Conservation (phyloP, 2,329 filamentous ascomycete species). For the Alternaria longipes region DNA sequence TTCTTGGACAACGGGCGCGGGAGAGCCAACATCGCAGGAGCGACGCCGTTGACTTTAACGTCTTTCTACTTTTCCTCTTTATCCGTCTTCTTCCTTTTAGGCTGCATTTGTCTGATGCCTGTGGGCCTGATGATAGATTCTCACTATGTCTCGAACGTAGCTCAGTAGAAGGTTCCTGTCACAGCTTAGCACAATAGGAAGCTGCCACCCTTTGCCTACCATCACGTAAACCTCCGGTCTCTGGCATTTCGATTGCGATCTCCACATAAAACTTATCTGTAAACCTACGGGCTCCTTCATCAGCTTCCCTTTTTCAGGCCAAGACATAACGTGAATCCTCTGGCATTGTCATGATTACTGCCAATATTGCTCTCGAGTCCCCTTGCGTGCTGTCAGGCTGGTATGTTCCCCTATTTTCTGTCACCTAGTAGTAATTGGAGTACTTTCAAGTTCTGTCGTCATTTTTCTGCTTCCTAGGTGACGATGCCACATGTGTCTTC, state of each 20-base stretch:
- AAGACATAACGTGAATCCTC: background rate
- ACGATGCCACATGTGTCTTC: background rate
- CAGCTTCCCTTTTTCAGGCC: background rate
- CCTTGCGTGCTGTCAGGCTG: background rate
- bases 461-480: background rate
- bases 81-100: slow-evolving; percentile 8
- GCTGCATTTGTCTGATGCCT: background rate
- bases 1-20: background rate
- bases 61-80: background rate
- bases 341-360: background rate
- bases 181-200: background rate
- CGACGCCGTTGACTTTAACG: background rate
- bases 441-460: background rate
- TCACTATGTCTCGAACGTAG: background rate
- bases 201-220: background rate
- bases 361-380: background rate
- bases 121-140: background rate
- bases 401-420: background rate
- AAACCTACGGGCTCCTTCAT: background rate
- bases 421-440: background rate
- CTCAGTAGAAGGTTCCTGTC: background rate
- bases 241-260: background rate
- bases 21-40: background rate
- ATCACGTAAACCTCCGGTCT: background rate
- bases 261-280: background rate